Percentiles rank a stretch among this genome's conserved stretches.
These are phyloP conservation scores for Pseudonitzschia delicatissima DNA, from an alignment of 108 stramenopile species.

Conservation along the genomic window DNA sequence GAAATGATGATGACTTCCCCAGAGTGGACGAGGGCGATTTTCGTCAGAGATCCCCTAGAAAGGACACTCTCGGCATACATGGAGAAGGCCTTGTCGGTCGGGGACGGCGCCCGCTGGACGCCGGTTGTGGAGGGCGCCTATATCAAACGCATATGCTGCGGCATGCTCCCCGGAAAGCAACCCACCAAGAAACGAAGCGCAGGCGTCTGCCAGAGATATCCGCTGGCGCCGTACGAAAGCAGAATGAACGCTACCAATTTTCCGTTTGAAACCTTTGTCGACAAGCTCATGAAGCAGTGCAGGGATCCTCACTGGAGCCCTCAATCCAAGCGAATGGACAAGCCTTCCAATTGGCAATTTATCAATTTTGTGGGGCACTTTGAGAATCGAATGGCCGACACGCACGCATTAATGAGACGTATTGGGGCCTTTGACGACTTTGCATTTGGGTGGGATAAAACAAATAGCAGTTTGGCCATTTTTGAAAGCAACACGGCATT, in stretches of 20 bases:
- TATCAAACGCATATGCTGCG: slow-evolving; percentile 10
- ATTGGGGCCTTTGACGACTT: slow-evolving; percentile 43
- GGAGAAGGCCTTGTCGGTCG: slow-evolving; percentile 31
- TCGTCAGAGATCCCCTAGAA: slow-evolving; percentile 61
- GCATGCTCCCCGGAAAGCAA: background rate
- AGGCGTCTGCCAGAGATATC: background rate
- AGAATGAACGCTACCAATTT: background rate
- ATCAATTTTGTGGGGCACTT: slow-evolving; percentile 46
- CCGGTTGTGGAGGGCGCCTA: background rate
- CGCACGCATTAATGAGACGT: slow-evolving; percentile 20
- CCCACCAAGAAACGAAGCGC: background rate
- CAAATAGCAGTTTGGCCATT: slow-evolving; percentile 24
- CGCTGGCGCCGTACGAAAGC: background rate
- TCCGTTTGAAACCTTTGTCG: background rate
- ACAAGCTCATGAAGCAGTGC: slow-evolving; percentile 6
- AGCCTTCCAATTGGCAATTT: slow-evolving; percentile 21
- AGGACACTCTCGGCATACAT: slow-evolving; percentile 53
- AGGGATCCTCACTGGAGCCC: slow-evolving; percentile 30
- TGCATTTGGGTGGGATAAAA: slow-evolving; percentile 41
- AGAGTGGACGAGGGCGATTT: slow-evolving; percentile 53
- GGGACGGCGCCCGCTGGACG: background rate
- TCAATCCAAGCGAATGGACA: slow-evolving; percentile 30
- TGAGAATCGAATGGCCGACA: slow-evolving; percentile 25
- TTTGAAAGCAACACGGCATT: slow-evolving; percentile 16
- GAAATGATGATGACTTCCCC: slow-evolving; percentile 31